A percentile compares a stretch with the other conserved stretches of the same genome.
Evolutionary conservation across 78 protist species (phyloP).

Genomic region (Emiliania huxleyi): DNA sequence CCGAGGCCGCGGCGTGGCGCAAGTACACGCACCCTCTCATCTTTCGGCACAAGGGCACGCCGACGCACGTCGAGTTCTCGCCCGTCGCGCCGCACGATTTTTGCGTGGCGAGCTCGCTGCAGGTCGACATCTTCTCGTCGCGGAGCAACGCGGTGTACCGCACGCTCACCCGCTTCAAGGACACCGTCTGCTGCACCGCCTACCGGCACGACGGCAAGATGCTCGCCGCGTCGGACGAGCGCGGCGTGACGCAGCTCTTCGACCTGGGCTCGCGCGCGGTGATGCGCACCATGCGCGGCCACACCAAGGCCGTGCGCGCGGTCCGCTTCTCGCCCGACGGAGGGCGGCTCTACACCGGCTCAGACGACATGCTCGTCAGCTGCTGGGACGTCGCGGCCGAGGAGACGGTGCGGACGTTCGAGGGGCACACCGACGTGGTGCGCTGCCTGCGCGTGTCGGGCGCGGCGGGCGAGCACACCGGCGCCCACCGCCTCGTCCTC

Average conservation of each 20-base stretch:
- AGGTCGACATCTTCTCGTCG: conserved; percentile 28
- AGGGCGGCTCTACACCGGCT: neutral
- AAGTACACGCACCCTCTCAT: neutral
- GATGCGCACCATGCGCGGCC: conserved; percentile 20
- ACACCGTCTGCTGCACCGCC: neutral
- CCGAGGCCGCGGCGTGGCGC: neutral
- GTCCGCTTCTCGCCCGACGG: neutral
- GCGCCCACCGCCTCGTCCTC: neutral
- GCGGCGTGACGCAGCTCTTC: neutral
- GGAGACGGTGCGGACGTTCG: neutral
- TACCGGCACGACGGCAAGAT: conserved; percentile 50
- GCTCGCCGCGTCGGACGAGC: conserved; percentile 48
- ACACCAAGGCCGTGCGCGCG: neutral
- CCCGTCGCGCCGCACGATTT: conserved; percentile 36
- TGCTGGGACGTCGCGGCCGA: conserved; percentile 36
- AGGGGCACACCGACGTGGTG: conserved; percentile 34
- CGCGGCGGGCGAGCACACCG: neutral
- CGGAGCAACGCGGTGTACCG: neutral
- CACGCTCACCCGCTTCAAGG: conserved; percentile 8
- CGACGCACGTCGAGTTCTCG: conserved; percentile 18
- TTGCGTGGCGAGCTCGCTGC: conserved; percentile 5
- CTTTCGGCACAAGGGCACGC: conserved; percentile 10
- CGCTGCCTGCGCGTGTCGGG: conserved; percentile 30
- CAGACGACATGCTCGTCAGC: conserved; percentile 37
- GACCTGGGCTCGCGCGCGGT: neutral